Base-by-base conservation (phyloP, 78 protist species). In the Pigoraptor vietnamica region DNA sequence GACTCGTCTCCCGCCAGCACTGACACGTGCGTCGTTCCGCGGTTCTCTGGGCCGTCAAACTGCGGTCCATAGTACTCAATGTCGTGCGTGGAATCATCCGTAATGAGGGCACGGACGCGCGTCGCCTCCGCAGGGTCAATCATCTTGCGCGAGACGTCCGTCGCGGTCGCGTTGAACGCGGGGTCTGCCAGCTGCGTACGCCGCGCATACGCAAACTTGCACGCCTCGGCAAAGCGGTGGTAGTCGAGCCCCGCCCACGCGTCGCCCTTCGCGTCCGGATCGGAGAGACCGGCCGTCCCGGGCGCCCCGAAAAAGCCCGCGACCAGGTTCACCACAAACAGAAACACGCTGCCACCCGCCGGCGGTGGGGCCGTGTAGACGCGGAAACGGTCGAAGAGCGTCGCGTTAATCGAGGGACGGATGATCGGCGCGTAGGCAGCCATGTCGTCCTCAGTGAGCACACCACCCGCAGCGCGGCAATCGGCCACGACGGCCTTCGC, bases 11-110 rank as follows among this genome's bases (percentile, higher is more conserved):
- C 39, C 38, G 29, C 56, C 2, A 93, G 10, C 39, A 90, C 82
- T 0, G 40, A 34, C 24, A 93, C 1, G 84, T 93, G 94, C 25
- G 92, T 82, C 24, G 94, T 93, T 81, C 94, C 94, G 35, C 23
- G 90, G 21, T 1, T 40, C 21, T 0, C 34, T 84, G 33, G 35
- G n/a, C n/a, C 36, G 67, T 40, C 82, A 35, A 40, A 89, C 40
- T 32, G 37, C 24, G 40, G 82, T 33, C 55, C 56, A 86, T 89
- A 92, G 55, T 92, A 92, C 83, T 37, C 39, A 21, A 90, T 84
- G 24, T 10, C 35, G 36, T 32, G 38, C 40, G 93, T 92, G 39
- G 1, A 32, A n/a, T 32, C 6, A 32, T 14, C 37, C 32, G 2
- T 21, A n/a, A 92, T 88, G 40, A 1, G 36, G 36, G 2, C 21